These are phyloP conservation scores for Scheffersomyces cryptocercus DNA, from an alignment of 1,139 yeast species.

Conservation along the genomic window DNA sequence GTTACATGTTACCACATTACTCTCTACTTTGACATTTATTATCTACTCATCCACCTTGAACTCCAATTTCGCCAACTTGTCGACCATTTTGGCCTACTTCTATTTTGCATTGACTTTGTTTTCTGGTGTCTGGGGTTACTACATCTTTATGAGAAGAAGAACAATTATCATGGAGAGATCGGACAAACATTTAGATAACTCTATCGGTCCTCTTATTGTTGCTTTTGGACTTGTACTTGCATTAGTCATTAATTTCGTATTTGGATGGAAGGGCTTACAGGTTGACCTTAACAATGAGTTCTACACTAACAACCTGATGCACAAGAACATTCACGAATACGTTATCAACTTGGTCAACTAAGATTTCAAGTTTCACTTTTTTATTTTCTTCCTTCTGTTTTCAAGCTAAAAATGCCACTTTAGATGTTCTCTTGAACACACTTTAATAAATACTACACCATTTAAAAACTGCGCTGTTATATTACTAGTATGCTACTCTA, in stretches of 20 bases:
- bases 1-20: slow-evolving; percentile 87
- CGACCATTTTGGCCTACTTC: slow-evolving; percentile 69
- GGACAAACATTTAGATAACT: slow-evolving; percentile 84
- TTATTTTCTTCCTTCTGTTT: no score
- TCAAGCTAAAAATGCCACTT: no score
- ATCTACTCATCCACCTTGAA: slow-evolving; percentile 74
- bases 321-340: slow-evolving; percentile 36
- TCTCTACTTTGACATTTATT: slow-evolving; percentile 85
- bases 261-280: slow-evolving; percentile 50
- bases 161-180: slow-evolving; percentile 76
- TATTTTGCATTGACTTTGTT: slow-evolving; percentile 82
- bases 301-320: slow-evolving; percentile 35
- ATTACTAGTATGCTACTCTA: no score
- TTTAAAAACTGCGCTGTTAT: no score
- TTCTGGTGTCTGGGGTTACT: slow-evolving; percentile 88
- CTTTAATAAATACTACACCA: no score
- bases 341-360: slow-evolving; percentile 14
- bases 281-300: slow-evolving; percentile 28
- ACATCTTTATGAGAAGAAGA: slow-evolving; percentile 69
- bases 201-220: slow-evolving; percentile 82
- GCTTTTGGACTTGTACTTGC: slow-evolving; percentile 70
- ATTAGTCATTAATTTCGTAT: slow-evolving; percentile 68
- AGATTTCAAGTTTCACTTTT: slow-evolving; percentile 3
- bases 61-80: slow-evolving; percentile 57
- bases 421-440: no score